Base-by-base conservation (phyloP, 179 eudicot genomes). In the Monotropa hypopitys region DNA sequence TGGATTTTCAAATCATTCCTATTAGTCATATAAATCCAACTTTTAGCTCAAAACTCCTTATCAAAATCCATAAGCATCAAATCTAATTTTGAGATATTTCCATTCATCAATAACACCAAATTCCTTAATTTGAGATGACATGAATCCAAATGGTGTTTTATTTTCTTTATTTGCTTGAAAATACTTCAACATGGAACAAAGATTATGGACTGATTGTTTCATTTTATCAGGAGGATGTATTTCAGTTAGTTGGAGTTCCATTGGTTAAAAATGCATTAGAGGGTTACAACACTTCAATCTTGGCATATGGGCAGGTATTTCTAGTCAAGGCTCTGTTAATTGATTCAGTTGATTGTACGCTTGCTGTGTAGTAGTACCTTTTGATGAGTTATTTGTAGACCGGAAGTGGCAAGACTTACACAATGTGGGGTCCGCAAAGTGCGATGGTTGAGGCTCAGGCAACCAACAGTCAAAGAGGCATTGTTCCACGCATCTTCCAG, bases 341-440 rank as follows among this genome's bases (percentile, higher is more conserved):
- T 68, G 21, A 32, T 38, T 54, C 43, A 40, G 0, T 49, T 42
- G 28, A 35, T 73, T 76, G 21, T 46, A 71, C 46, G 10, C 67
- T 23, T 46, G 16, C 20, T 47, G 11, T 76, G 9, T 40, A 4
- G 12, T 40, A 49, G 8, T 83, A 67, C 67, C 72, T 73, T 70
- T 20, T 65, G 43, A 7, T 61, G 53, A 50, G 2, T 77, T 66
- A 30, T 73, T 12, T 30, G 1, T 72, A 96, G 99, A 88, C 94
- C 83, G 99, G 99, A 84, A 91, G 97, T 84, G 97, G 97, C 11
- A 95, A 95, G 86, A 88, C 96, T 54, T 93, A 91, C 88, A 91
- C 99, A 10, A 83, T 96, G 91, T 96, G 99, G 98, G 99, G 98
- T 51, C 99, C 97, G 0, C 97, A 91, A 23, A 90, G 97, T 46